phyloP scores from a whole-genome alignment of 2,329 filamentous ascomycete genomes.

The Trichoderma endophyticum region DNA sequence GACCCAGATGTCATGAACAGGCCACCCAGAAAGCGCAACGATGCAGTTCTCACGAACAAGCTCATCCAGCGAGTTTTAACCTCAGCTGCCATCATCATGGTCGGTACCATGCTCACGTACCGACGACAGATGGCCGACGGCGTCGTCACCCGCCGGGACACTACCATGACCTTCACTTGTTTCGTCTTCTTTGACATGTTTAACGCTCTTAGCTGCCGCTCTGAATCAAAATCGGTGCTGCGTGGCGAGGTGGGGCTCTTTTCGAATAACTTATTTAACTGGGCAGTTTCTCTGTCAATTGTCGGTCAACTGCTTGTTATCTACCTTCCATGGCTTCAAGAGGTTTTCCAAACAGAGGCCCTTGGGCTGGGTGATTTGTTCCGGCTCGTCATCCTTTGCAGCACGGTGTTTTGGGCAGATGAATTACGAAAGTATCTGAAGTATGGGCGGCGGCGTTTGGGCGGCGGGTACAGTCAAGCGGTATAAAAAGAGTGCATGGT shows the following conservation, averaged over 20 bases:
- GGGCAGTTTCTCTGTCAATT: conserved; percentile 78
- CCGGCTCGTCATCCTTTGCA: conserved; percentile 70
- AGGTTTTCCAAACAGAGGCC: conserved; percentile 93
- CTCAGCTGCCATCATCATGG: conserved; percentile 84
- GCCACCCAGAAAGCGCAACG: conserved; percentile 78
- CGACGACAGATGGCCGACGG: conserved; percentile 87
- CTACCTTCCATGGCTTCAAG: conserved; percentile 90
- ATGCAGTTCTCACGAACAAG: conserved; percentile 82
- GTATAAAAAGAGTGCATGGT: conserved; percentile 42
- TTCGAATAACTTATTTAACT: conserved; percentile 92
- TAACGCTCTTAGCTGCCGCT: conserved; percentile 91
- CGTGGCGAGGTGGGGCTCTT: conserved; percentile 80
- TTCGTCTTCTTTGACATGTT: conserved; percentile 99
- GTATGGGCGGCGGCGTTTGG: conserved; percentile 55
- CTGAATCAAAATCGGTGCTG: conserved; percentile 83
- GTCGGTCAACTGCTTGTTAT: conserved; percentile 87
- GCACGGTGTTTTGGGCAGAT: conserved; percentile 92
- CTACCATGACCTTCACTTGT: conserved; percentile 98
- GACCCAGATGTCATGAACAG: conserved; percentile 92
- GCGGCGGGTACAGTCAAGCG: conserved; percentile 62
- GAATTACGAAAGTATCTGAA: conserved; percentile 80
- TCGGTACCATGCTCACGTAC: conserved; percentile 88
- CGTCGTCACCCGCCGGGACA: conserved; percentile 85
- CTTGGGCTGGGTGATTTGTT: conserved; percentile 71
- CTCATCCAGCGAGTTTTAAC: conserved; percentile 83